Evolutionary conservation across 2,329 filamentous ascomycete genomes (phyloP).

Genomic region (Clonostachys chloroleuca): DNA sequence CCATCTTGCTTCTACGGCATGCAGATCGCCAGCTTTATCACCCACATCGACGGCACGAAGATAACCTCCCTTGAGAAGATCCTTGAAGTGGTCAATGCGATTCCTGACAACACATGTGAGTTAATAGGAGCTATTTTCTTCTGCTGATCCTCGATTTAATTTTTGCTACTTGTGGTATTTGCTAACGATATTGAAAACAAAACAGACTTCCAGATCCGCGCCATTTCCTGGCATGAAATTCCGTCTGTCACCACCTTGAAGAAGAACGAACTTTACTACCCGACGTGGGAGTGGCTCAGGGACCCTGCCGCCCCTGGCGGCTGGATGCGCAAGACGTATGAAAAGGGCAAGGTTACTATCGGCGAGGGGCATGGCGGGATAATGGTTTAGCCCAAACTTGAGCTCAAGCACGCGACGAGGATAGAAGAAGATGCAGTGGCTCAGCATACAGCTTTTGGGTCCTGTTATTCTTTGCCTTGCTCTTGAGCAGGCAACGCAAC

Average conservation of each 20-base stretch:
- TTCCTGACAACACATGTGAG: conserved; percentile 87
- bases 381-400: too few relatives aligned
- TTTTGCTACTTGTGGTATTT: neutral
- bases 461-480: too few relatives aligned
- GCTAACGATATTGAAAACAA: conserved; percentile 4
- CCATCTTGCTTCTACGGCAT: conserved; percentile 87
- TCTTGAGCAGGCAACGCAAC: too few relatives aligned
- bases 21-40: conserved; percentile 95
- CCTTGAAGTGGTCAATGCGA: conserved; percentile 74
- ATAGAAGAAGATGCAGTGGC: too few relatives aligned
- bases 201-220: conserved; percentile 84
- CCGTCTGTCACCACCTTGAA: conserved; percentile 99
- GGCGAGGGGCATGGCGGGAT: conserved; percentile 49
- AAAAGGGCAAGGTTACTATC: conserved; percentile 45
- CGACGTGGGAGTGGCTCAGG: conserved; percentile 67
- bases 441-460: too few relatives aligned
- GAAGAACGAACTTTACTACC: conserved; percentile 97
- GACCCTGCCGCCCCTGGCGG: conserved; percentile 53
- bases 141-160: neutral
- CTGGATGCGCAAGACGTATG: conserved; percentile 61
- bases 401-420: too few relatives aligned
- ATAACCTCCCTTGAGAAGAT: conserved; percentile 82
- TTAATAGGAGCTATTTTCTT: conserved; percentile 17
- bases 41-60: conserved; percentile 84
- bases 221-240: conserved; percentile 96